Conservation (phyloP, 73 alveolate genomes). For the Paramecium tetraurelia region DNA sequence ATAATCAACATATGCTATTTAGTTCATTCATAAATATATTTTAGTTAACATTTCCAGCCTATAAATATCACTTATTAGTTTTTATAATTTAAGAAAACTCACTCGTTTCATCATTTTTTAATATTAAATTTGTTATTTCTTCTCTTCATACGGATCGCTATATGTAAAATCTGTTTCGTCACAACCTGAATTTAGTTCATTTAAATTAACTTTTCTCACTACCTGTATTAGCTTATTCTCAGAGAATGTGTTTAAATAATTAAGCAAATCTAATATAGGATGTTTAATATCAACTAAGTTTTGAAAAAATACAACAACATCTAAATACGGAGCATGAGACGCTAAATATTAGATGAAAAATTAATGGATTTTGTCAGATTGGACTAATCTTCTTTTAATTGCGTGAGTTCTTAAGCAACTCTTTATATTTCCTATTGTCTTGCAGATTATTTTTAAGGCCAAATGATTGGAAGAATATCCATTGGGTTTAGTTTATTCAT, state of each 20-base stretch:
- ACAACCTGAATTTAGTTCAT: not conserved
- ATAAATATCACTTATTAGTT: not conserved
- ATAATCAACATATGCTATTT: not conserved
- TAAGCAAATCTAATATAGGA: not conserved
- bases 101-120: not conserved
- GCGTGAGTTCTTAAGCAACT: not conserved
- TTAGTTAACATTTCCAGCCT: not conserved
- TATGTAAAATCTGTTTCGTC: slow-evolving; percentile 1
- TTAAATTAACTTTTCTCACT: not conserved
- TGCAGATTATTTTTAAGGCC: not conserved
- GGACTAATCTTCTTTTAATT: not conserved
- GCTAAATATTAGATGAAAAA: not conserved
- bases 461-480: not conserved
- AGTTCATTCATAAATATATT: not conserved
- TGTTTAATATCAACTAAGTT: not conserved
- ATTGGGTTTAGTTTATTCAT: not conserved
- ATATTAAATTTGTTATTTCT: not conserved
- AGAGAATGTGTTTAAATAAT: not conserved
- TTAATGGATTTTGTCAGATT: not conserved
- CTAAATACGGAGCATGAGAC: not conserved
- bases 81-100: not conserved
- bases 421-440: not conserved
- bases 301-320: not conserved
- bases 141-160: not conserved
- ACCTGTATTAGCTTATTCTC: not conserved